phyloP scores from a whole-genome alignment of 345 rosid genomes.

The Salix suchowensis region DNA sequence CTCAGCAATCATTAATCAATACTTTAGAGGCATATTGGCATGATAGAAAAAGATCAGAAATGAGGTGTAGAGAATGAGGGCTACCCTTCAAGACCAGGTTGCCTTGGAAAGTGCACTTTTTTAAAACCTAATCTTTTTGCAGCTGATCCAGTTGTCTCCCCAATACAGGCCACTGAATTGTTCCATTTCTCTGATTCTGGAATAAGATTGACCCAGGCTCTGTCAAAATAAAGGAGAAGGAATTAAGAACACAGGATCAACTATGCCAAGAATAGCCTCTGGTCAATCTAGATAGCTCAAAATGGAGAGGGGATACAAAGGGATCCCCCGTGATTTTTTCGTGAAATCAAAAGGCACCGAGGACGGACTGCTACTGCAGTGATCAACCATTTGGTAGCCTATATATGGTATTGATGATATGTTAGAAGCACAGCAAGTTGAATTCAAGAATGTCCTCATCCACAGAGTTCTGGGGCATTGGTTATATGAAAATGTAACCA shows the following conservation, averaged over 20 bases:
- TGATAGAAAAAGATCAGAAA: not conserved
- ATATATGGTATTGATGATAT: not conserved
- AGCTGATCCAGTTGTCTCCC: constrained; percentile 90
- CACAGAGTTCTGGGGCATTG: not conserved
- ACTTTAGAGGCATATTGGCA: not conserved
- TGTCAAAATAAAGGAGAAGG: constrained; percentile 29
- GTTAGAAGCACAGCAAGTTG: not conserved
- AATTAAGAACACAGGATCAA: not conserved
- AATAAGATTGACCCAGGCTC: constrained; percentile 75
- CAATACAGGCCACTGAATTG: constrained; percentile 79
- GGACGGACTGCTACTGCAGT: not conserved
- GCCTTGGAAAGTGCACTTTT: constrained; percentile 64
- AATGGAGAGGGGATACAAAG: not conserved
- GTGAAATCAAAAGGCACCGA: not conserved
- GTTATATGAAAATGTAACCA: not conserved
- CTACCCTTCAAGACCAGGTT: constrained; percentile 95
- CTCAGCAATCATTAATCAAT: not conserved
- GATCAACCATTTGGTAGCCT: not conserved
- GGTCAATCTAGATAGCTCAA: constrained; percentile 2
- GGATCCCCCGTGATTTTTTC: not conserved
- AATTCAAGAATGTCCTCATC: not conserved
- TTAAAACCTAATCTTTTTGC: constrained; percentile 69
- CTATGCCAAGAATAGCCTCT: not conserved
- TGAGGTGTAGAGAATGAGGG: not conserved
- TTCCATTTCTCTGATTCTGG: constrained; percentile 48